Evolutionary conservation across 176 grass and related monocot genomes (phyloP).

Genomic region (Tuctoria greenei): DNA sequence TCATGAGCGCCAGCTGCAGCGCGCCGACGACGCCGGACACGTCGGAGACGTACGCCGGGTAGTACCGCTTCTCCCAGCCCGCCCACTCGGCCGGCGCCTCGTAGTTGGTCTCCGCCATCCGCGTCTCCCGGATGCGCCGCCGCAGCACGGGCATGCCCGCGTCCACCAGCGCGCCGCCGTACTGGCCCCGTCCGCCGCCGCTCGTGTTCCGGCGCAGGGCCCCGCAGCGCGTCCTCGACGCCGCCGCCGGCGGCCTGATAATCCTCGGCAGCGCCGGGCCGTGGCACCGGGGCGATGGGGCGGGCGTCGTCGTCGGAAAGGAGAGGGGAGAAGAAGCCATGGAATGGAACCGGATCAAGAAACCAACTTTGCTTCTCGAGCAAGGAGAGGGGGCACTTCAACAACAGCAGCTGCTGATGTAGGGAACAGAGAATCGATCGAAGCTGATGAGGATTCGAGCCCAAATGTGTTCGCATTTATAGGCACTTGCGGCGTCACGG

Average conservation of each 20-base stretch:
- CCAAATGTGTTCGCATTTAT: conserved; percentile 23
- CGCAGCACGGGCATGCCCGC: conserved; percentile 69
- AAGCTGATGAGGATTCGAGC: neutral
- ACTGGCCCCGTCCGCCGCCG: conserved; percentile 28
- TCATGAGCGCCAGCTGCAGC: conserved; percentile 56
- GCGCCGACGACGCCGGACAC: conserved; percentile 46
- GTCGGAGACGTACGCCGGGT: conserved; percentile 57
- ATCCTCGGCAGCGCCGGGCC: conserved; percentile 2
- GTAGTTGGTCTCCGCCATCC: conserved; percentile 57
- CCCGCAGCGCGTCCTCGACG: neutral
- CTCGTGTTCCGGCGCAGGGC: conserved; percentile 24
- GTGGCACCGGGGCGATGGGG: neutral
- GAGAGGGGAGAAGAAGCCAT: conserved; percentile 25
- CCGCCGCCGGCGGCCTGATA: neutral
- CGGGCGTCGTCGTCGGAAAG: neutral
- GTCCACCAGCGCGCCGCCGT: conserved; percentile 53
- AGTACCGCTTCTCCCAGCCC: conserved; percentile 74
- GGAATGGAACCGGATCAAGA: neutral
- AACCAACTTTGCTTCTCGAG: neutral
- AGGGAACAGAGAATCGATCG: neutral
- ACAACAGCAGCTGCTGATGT: neutral
- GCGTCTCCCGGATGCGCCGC: conserved; percentile 56
- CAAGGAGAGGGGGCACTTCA: neutral
- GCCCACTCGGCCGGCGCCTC: conserved; percentile 57
- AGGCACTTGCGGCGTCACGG: neutral